Conservation (phyloP, 2,329 filamentous ascomycete genomes). For the Botrytis galanthina region DNA sequence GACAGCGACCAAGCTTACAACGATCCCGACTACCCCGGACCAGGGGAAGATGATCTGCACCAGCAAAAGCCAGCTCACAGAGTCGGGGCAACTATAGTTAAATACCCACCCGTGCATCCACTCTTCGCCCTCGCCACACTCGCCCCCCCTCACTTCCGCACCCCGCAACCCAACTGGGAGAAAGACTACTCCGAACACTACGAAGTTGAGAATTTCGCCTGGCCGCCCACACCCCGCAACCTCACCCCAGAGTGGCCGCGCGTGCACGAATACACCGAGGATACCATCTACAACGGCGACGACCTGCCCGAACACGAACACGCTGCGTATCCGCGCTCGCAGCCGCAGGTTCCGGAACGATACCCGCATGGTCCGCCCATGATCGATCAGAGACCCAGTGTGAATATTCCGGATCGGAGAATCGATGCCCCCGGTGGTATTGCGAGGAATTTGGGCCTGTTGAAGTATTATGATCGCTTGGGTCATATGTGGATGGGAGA, state of each 20-base stretch:
- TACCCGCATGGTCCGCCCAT: neutral
- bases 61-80: neutral
- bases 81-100: fast-evolving
- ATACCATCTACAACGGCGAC: neutral
- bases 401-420: neutral
- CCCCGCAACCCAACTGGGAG: neutral
- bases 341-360: neutral
- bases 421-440: neutral
- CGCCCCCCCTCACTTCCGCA: neutral
- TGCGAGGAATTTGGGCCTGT: neutral
- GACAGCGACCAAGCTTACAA: too few species aligned
- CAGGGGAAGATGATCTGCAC: neutral
- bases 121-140: neutral
- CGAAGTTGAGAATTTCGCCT: fast-evolving
- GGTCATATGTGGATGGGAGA: conserved; percentile 17
- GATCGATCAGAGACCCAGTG: neutral
- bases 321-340: neutral
- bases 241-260: neutral
- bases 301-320: neutral
- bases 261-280: fast-evolving
- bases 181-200: neutral
- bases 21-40: neutral
- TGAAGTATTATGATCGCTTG: conserved; percentile 16
- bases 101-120: neutral
- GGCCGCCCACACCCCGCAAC: neutral